Percentiles rank a stretch among this genome's conserved stretches.
phyloP scores from a whole-genome alignment of 768 basidiomycete species.

The Leccinum disarticulatum region DNA sequence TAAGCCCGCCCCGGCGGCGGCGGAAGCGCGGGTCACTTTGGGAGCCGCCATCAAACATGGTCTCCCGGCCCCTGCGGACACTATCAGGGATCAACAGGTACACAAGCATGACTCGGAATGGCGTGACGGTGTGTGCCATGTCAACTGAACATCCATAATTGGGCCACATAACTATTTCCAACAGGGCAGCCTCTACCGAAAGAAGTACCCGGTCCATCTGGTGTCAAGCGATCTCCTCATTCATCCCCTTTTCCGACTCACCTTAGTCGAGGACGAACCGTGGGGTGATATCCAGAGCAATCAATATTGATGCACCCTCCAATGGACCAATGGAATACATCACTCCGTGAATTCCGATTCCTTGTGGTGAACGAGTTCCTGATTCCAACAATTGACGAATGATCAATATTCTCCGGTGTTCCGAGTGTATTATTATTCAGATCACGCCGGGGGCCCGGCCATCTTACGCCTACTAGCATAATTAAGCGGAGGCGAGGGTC shows the following conservation, averaged over 20 bases:
- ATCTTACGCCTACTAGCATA: neutral
- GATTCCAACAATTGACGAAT: neutral
- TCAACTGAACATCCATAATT: neutral
- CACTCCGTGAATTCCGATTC: neutral
- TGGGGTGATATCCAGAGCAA: no score
- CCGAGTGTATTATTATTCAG: neutral
- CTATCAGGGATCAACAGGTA: constrained; percentile 7
- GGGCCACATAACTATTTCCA: neutral
- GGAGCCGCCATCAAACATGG: neutral
- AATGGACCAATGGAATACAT: neutral
- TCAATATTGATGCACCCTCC: neutral
- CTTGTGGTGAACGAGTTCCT: neutral
- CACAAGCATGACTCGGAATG: neutral
- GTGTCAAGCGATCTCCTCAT: no score
- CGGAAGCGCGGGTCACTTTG: neutral
- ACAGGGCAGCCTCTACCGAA: neutral
- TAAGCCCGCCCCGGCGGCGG: neutral
- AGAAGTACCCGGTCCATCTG: no score
- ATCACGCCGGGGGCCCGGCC: neutral
- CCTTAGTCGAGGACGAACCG: no score
- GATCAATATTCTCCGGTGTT: neutral
- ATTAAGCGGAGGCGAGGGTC: neutral
- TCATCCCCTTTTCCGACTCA: no score
- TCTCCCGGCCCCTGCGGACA: neutral
- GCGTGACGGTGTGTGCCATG: neutral